A percentile compares a stretch with the other conserved stretches of the same genome.
Evolutionary conservation across 176 grass and related monocot genomes (phyloP).

Genomic region (Tillandsia fasciculata): DNA sequence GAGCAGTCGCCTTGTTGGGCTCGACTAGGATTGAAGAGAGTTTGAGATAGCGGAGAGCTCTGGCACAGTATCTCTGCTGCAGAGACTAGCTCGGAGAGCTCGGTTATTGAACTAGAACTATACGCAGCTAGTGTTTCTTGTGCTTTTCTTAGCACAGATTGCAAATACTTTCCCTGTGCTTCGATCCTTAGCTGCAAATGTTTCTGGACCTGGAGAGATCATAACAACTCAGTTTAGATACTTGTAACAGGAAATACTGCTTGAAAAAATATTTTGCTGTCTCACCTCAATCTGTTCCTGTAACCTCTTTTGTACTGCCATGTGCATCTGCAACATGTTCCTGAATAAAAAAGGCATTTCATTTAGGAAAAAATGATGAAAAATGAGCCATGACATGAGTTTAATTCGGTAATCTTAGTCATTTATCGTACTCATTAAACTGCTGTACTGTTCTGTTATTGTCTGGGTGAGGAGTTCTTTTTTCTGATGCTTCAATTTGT

Average conservation of each 20-base stretch:
- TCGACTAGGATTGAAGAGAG: not conserved
- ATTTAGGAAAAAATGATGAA: not conserved
- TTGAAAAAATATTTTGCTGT: not conserved
- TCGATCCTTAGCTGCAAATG: conserved; percentile 89
- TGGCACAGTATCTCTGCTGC: conserved; percentile 33
- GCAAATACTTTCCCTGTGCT: conserved; percentile 87
- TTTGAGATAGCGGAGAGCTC: conserved; percentile 25
- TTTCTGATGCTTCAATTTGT: not conserved
- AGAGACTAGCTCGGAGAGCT: conserved; percentile 55
- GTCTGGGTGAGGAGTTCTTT: not conserved
- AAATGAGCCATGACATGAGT: not conserved
- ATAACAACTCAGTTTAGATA: not conserved
- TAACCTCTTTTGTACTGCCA: conserved; percentile 51
- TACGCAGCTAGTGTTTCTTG: conserved; percentile 45
- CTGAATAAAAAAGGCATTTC: conserved; percentile 17
- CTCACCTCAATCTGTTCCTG: conserved; percentile 72
- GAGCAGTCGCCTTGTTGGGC: conserved; percentile 16
- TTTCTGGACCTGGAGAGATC: conserved; percentile 53
- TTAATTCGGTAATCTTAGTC: not conserved
- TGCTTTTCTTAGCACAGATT: conserved; percentile 62
- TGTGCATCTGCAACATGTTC: conserved; percentile 42
- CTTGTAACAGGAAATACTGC: not conserved
- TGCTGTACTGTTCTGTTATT: conserved; percentile 10
- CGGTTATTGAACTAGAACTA: conserved; percentile 18
- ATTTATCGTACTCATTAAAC: conserved; percentile 3